Base-by-base conservation (phyloP, 306 rosid genomes). In the Cotoneaster glaucophyllus region DNA sequence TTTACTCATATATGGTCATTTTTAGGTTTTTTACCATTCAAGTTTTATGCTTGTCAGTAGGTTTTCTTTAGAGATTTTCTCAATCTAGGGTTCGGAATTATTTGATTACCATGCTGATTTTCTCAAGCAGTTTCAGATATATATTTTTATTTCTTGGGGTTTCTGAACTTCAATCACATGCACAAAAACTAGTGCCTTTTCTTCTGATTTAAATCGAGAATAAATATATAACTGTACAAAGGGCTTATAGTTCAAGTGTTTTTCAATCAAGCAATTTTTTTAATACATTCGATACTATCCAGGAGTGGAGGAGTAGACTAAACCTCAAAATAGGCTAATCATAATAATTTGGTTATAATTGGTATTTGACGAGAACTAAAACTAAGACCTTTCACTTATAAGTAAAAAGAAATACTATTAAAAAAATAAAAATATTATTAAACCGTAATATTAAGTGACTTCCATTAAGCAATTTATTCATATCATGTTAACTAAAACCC, bases 361-460 rank as follows among this genome's bases (percentile, higher is more conserved):
- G 1, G 0, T 5, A 0, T 32, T 5, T 4, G 0, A 5, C 0
- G 1, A 5, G 0, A 5, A 32, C 5, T 6, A 32, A 32, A 32
- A 0, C 0, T 32, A 32, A 32, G 4, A 32, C 0, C 0, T 32
- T 32, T 32, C 8, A 32, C 1, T 32, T 5, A 32, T 32, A 32
- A 4, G 8, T 5, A 2, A 6, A 34, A 34, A 34, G 5, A 34
- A 32, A 32, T 1, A 32, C 6, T 0, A 37, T 2, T 37, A 7
- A 37, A 37, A 25, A 25, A 25, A 25, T 25, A 25, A 32, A 34
- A 32, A 32, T 1, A 32, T 1, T 0, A 37, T 2, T 37, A 7
- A 37, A 37, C 0, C 0, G 0, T 37, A 7, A 37, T 37, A 37
- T 0, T 37, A 37, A 37, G 0, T 7, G 2, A 1, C 2, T 37